Base-by-base conservation (phyloP, 495 filamentous ascomycete genomes). In the Sporormia fimetaria region DNA sequence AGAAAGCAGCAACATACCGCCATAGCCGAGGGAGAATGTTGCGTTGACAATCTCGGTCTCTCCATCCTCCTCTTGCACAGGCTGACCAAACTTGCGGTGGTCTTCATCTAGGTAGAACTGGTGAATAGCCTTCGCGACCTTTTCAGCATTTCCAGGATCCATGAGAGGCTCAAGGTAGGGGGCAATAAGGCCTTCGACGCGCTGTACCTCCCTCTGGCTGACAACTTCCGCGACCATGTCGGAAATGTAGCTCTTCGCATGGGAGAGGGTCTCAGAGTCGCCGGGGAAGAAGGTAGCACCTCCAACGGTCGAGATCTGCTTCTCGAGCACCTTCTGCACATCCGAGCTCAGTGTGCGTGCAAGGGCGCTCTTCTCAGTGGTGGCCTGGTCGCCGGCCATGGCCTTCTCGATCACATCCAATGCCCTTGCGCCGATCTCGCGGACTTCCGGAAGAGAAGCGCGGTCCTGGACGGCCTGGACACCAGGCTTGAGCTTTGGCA, bases 31-130 rank as follows among this genome's bases (percentile, higher is more conserved):
- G 12, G 90, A 99, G 68, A 99, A 99, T 58, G 93, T 80, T 27
- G 92, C 85, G 55, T 99, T 95, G 55, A 99, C 90, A 54, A 99
- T 94, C 59, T 95, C 90, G 22, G 81, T 69, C 65, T 84, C 80
- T 40, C 76, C 86, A 50, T 90, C 81, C 51, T 93, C 82, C 41
- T 81, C 81, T 60, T 83, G 85, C 46, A 81, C 68, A 2, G 87
- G 84, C 37, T 81, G 75, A 45, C 87, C 87, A 54, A 71, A 93
- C 60, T 85, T 87, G 59, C 84, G 83, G 43, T 83, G 67, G 51
- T 94, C 86, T 52, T 94, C 86, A 6, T 75, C 77, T 21, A 85
- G 56, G 55, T 78, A 93, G 65, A 78, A 74, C 28, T 74, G 55
- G 51, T 87, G 67, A 15, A 93, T 60, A 5, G 72, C 74, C 20